Percentiles rank a stretch among this genome's conserved stretches.
These are phyloP conservation scores for Erysimum cheiri DNA, from an alignment of 441 rosid genomes.

Conservation along the genomic window DNA sequence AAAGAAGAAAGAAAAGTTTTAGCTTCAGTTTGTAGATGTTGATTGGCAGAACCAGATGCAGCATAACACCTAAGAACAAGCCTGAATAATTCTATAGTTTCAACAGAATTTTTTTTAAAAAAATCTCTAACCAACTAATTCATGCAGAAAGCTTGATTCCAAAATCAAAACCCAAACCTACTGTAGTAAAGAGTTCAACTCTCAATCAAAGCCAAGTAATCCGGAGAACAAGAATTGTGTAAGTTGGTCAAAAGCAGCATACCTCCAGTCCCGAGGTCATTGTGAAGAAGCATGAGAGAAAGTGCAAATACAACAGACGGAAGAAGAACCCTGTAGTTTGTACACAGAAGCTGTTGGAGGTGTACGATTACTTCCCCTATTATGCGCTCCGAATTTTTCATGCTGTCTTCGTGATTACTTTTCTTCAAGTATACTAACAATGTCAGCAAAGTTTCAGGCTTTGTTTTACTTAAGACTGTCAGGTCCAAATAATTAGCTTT, in stretches of 20 bases:
- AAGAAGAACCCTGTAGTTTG: conserved; percentile 47
- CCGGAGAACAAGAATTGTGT: conserved; percentile 13
- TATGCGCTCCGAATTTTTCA: conserved; percentile 48
- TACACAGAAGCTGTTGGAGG: conserved; percentile 70
- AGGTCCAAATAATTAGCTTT: conserved; percentile 43
- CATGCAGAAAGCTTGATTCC: conserved; percentile 12
- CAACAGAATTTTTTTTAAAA: neutral
- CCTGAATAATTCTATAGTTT: conserved; percentile 16
- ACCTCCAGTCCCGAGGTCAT: conserved; percentile 54
- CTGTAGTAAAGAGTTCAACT: neutral
- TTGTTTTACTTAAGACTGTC: conserved; percentile 43
- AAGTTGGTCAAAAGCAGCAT: conserved; percentile 36
- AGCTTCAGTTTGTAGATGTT: conserved; percentile 7
- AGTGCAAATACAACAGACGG: conserved; percentile 78
- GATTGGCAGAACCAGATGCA: conserved; percentile 21
- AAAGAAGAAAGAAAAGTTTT: conserved; percentile 34
- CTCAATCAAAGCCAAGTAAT: conserved; percentile 11
- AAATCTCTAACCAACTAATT: conserved; percentile 5
- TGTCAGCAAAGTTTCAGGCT: conserved; percentile 49
- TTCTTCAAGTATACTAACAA: conserved; percentile 53
- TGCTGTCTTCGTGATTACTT: conserved; percentile 41
- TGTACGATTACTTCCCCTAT: conserved; percentile 60
- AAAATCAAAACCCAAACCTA: conserved; percentile 16
- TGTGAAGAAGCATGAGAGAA: conserved; percentile 55
- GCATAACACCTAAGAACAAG: conserved; percentile 22